A percentile compares a stretch with the other conserved stretches of the same genome.
These are phyloP conservation scores for Bombardia bombarda DNA, from an alignment of 495 filamentous ascomycete species.

Conservation along the genomic window DNA sequence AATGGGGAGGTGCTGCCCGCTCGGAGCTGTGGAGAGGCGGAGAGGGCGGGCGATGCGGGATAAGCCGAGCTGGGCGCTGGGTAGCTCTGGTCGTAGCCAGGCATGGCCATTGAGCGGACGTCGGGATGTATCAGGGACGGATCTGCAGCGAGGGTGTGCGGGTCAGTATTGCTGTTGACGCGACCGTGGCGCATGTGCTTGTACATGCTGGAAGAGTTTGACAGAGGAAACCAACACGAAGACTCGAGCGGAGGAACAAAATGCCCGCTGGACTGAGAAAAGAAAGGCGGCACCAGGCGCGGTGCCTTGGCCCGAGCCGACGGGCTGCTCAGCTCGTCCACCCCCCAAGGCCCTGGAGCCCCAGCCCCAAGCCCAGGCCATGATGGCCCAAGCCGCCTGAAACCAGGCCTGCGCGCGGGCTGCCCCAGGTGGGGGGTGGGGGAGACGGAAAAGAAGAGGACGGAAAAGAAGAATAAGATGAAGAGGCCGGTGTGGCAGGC, in stretches of 20 bases:
- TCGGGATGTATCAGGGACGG: constrained; percentile 43
- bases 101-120: constrained; percentile 38
- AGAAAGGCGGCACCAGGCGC: constrained; percentile 27
- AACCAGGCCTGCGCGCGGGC: no score
- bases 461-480: constrained; percentile 26
- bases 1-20: constrained; percentile 39
- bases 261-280: constrained; percentile 53
- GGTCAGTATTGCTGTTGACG: no score
- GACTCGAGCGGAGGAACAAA: constrained; percentile 53
- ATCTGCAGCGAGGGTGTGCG: constrained; percentile 22
- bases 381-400: no score
- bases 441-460: constrained; percentile 33
- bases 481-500: constrained; percentile 39
- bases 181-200: constrained; percentile 6
- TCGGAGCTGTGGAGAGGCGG: constrained; percentile 37
- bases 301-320: constrained; percentile 13
- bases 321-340: no score
- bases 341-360: not conserved
- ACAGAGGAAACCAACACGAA: constrained; percentile 56
- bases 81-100: constrained; percentile 33
- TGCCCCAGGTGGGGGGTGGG: constrained; percentile 19
- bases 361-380: not conserved
- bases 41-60: constrained; percentile 38
- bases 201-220: constrained; percentile 3
- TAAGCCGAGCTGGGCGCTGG: constrained; percentile 31